Base-by-base conservation (phyloP, 2,329 filamentous ascomycete genomes). In the Fusarium verticillioides region DNA sequence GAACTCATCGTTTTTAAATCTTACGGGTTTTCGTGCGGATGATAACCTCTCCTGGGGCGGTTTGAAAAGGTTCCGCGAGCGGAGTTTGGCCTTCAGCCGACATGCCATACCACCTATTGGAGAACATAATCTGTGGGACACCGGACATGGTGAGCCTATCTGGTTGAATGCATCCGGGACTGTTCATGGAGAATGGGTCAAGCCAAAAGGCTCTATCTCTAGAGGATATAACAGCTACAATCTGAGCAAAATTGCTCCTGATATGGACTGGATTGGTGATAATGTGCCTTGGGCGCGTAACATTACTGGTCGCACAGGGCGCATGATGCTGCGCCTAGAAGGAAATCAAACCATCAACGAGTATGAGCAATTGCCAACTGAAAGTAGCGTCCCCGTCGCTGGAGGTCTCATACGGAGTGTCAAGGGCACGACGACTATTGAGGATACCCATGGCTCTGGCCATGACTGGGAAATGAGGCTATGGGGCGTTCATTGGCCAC, bases 401-500 rank as follows among this genome's bases (percentile, higher is more conserved):
- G 86, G 86, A 16, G 85, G 87, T n/a, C 83, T 88, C 32, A 88
- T 91, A 37, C 91, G 93, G 54, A 90, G 93, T 77, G 89, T 96
- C 60, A 89, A 88, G 63, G 93, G 91, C 2, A 89, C 90, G 11
- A 83, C 96, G 59, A 91, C 89, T 11, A 85, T 98, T 43, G 91
- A 94, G 75, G 94, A 96, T 77, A 89, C 63, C 89, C 89, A 74
- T 87, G 89, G 83, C 15, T 81, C 82, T 68, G 92, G 93, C 9
- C 92, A 92, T 78, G 93, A 90, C 74, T 95, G 93, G 91, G 92
- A 95, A 75, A 90, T 97, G 83, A 87, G 89, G 58, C 83, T 97
- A 56, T 92, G 94, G 81, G 96, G 96, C 7, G 88, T 97, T 8
- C 96, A 98, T 83, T 97, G 95, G 86, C 91, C 93, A 42, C 87